Base-by-base conservation (phyloP, 2,329 filamentous ascomycete species). In the Colletotrichum musicola region DNA sequence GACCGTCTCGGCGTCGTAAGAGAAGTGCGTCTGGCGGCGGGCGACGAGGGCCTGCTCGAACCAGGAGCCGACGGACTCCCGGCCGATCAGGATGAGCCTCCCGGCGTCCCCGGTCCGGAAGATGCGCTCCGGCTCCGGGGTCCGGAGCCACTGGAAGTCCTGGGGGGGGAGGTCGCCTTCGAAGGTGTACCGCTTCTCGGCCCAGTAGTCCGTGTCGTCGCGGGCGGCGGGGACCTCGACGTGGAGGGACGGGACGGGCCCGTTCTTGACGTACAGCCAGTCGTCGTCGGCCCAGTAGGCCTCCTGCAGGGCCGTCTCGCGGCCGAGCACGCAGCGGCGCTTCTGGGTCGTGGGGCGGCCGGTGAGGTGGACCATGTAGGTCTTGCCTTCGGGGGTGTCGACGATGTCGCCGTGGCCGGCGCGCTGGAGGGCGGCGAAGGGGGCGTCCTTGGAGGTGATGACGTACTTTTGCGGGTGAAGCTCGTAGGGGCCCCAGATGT, bases 401-500 rank as follows among this genome's bases (percentile, higher is more conserved):
- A 88, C 86, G 6, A 87, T 78, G 59, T 88, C 85, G 3, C 83
- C 86, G 66, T 88, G 86, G 0, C 86, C 86, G 0, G 85, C 82
- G 54, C 85, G 78, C 75, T 88, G 86, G 6, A 88, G 75, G 0
- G 85, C 82, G 0, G 81, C 81, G 16, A 80, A 79, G 0, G 85
- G 86, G 4, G 81, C 72, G 63, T 87, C 82, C 73, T 85, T 86
- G 40, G 84, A 82, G 0, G 85, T 86, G 53, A 90, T 78, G 49
- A 92, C 82, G 53, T 89, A 82, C 62, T 88, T 87, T 54, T 86
- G 77, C 0, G 89, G 88, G 44, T 89, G 88, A 1, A 83, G 76
- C 72, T 90, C 86, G 77, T 90, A 92, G 0, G 89, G 89, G 0
- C 90, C 90, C 81, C 87, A 87, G 65, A 89, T 75, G 75, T 84